Percentiles rank a stretch among this genome's conserved stretches.
Conservation (phyloP, 805 yeast genomes). For the Starmerella riodocensis region DNA sequence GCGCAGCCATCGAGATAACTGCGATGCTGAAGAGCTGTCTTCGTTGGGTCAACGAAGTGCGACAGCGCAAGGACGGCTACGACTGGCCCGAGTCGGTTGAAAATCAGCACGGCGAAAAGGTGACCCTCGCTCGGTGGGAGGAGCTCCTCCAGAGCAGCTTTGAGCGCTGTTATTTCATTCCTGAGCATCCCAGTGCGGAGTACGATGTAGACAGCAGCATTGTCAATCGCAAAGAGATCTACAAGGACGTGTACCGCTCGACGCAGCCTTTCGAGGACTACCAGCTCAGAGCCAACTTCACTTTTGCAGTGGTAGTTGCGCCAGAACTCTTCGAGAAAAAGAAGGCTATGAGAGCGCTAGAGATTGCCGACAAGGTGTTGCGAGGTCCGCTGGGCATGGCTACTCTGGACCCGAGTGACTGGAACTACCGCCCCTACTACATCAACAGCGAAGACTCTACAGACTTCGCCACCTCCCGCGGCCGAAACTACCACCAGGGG, state of each 20-base stretch:
- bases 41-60: constrained; percentile 59
- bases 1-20: constrained; percentile 86
- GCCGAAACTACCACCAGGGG: constrained; percentile 95
- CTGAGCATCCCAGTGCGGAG: constrained; percentile 41
- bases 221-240: constrained; percentile 83
- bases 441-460: constrained; percentile 63
- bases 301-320: constrained; percentile 87
- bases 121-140: constrained; percentile 63
- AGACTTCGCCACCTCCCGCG: constrained; percentile 87
- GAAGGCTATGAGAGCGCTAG: constrained; percentile 51
- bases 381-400: constrained; percentile 88
- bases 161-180: constrained; percentile 68
- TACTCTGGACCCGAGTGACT: constrained; percentile 84
- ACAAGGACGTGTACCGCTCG: constrained; percentile 69
- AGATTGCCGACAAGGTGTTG: constrained; percentile 54
- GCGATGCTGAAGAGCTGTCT: constrained; percentile 76
- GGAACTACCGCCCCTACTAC: constrained; percentile 84
- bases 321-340: constrained; percentile 70
- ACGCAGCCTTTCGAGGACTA: constrained; percentile 90
- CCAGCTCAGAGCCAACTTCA: constrained; percentile 81
- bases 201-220: constrained; percentile 50
- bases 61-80: constrained; percentile 39
- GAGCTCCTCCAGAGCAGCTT: constrained; percentile 52
- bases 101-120: constrained; percentile 42
- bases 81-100: constrained; percentile 40